A percentile compares a stretch with the other conserved stretches of the same genome.
Evolutionary conservation across 176 grass and related monocot species (phyloP).

Genomic region (Oryza glaberrima): DNA sequence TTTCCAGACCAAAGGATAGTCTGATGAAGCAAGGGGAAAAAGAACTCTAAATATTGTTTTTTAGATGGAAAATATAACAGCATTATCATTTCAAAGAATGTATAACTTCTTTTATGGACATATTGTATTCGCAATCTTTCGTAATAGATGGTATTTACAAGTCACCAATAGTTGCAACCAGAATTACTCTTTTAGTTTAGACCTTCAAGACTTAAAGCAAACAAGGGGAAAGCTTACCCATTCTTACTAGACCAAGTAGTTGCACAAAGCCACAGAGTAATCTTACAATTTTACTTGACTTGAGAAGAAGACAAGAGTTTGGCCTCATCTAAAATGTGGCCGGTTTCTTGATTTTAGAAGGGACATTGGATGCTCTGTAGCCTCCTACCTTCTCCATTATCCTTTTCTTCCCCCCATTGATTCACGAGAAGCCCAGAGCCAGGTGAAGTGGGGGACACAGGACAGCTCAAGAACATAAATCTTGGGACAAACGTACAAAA

Average conservation of each 20-base stretch:
- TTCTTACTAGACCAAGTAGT: not conserved
- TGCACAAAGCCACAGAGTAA: not conserved
- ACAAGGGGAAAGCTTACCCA: not conserved
- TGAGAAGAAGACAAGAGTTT: conserved; percentile 40
- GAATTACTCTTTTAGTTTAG: not conserved
- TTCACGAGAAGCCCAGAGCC: conserved; percentile 63
- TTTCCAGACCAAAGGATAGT: not conserved
- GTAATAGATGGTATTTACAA: not conserved
- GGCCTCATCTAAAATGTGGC: conserved; percentile 38
- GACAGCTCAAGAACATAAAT: conserved; percentile 52
- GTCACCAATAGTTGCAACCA: not conserved
- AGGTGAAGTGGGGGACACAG: conserved; percentile 35
- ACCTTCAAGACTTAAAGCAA: not conserved
- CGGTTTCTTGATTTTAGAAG: conserved; percentile 47
- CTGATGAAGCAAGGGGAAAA: too few relatives aligned
- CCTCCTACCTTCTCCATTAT: conserved; percentile 45
- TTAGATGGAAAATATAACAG: not conserved
- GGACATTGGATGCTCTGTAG: conserved; percentile 59
- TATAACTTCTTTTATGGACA: not conserved
- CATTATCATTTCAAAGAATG: not conserved
- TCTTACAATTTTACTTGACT: conserved; percentile 22
- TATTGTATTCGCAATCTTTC: not conserved
- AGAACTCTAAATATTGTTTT: not conserved
- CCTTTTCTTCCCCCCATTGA: conserved; percentile 11
- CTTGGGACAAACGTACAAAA: conserved; percentile 52